Evolutionary conservation across 768 basidiomycete genomes (phyloP), one percentile per base, ranked within the genome.

Genomic region (Glaciozyma antarctica): DNA sequence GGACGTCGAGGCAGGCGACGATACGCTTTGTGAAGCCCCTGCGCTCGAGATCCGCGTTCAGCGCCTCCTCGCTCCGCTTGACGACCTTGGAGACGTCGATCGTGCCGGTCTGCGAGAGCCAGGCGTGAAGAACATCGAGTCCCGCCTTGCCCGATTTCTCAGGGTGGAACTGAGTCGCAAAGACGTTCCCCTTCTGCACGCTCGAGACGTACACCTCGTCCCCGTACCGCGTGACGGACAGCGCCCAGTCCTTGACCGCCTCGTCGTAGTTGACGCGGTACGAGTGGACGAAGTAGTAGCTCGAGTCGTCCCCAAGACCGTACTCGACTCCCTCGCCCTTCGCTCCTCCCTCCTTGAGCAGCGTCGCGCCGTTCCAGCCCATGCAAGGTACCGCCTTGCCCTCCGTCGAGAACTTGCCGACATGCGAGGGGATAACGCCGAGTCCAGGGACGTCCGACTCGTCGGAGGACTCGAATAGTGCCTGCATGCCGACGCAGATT

Each of bases 401-500:
- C 21, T 68, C 56, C 24, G 34, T 34, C 21, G 69, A 58, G 74
- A 99, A 97, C 19, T 80, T 78, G 62, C 83, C 82, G 72, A 97
- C 88, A n/a, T 94, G 80, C 70, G 80, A 85, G n/a, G 89, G 87
- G 67, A 99, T 86, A 69, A 90, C 77, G 22, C 85, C 88, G 26
- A 98, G 81, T n/a, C 94, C 93, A n/a, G 73, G 76, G 32, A 79
- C 78, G 21, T 83, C 81, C 19, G 86, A 86, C 79, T 99, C 95
- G 66, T 83, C 78, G 21, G 94, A 97, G 19, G 87, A 85, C 64
- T 82, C 79, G 78, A 91, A 98, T 67, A 99, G 88, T 63, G 95
- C 84, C 77, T 99, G 95, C 86, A 99, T 87, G 73, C 95, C 95
- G 74, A 99, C 89, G 79, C 95, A 99, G 79, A 99, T 98, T 47